Conservation (phyloP, 2,329 filamentous ascomycete genomes). For the Acarospora socialis region DNA sequence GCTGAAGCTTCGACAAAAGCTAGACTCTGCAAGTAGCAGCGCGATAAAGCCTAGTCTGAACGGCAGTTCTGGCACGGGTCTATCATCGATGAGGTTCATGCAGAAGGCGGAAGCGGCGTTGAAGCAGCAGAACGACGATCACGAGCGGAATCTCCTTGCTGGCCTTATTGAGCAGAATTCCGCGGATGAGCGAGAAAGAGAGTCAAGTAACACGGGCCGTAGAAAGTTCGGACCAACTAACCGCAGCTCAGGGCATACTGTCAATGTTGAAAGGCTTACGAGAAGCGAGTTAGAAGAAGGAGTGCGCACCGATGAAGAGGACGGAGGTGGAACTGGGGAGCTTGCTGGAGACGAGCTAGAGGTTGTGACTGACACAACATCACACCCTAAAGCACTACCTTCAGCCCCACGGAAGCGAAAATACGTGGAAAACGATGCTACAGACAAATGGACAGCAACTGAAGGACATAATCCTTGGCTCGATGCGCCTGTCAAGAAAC, state of each 20-base stretch:
- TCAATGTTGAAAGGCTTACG: slow-evolving; percentile 17
- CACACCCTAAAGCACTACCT: too few relatives aligned
- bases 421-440: too few relatives aligned
- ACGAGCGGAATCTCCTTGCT: slow-evolving; percentile 31
- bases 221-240: slow-evolving; percentile 48
- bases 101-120: slow-evolving; percentile 66
- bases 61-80: slow-evolving; percentile 44
- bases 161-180: too few relatives aligned
- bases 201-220: slow-evolving; percentile 50
- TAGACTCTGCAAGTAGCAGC: slow-evolving; percentile 34
- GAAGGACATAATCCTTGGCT: too few relatives aligned
- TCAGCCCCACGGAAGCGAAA: too few relatives aligned
- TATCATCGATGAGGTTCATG: slow-evolving; percentile 91
- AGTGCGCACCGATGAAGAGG: slow-evolving; percentile 35
- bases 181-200: slow-evolving; percentile 38
- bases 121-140: slow-evolving; percentile 63
- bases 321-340: slow-evolving; percentile 20
- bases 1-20: slow-evolving; percentile 21
- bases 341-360: slow-evolving; percentile 23
- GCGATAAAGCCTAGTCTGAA: slow-evolving; percentile 28
- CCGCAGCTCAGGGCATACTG: too few relatives aligned
- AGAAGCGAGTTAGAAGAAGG: slow-evolving; percentile 48
- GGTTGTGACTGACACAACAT: too few relatives aligned
- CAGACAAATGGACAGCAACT: too few relatives aligned
- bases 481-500: too few relatives aligned